Percentiles rank a stretch among this genome's conserved stretches.
Evolutionary conservation across 2,329 filamentous ascomycete genomes (phyloP).

Genomic region (Orbilia oligospora): DNA sequence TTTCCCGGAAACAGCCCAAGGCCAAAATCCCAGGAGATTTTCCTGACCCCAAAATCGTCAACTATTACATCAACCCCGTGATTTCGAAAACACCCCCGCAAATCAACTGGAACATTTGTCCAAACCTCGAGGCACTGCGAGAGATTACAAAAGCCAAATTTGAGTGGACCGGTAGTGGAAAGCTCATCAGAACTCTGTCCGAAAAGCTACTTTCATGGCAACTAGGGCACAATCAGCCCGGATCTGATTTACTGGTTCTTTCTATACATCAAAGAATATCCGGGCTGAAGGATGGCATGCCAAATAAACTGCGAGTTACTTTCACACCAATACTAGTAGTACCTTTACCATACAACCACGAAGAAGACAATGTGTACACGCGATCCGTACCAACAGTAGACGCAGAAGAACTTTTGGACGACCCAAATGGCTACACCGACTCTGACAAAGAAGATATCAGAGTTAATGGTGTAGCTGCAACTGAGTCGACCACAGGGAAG

Average conservation of each 20-base stretch:
- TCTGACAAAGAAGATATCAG: slow-evolving; percentile 54
- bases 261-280: slow-evolving; percentile 73
- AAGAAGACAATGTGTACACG: slow-evolving; percentile 33
- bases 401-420: slow-evolving; percentile 30
- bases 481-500: slow-evolving; percentile 19
- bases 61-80: slow-evolving; percentile 89
- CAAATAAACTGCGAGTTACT: slow-evolving; percentile 79
- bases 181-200: slow-evolving; percentile 84
- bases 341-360: slow-evolving; percentile 70
- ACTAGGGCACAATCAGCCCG: slow-evolving; percentile 67
- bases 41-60: slow-evolving; percentile 81
- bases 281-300: slow-evolving; percentile 23
- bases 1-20: slow-evolving; percentile 80
- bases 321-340: slow-evolving; percentile 84
- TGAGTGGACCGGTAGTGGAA: slow-evolving; percentile 84
- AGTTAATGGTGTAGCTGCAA: slow-evolving; percentile 36
- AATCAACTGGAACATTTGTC: slow-evolving; percentile 72
- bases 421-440: slow-evolving; percentile 44
- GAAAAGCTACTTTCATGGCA: slow-evolving; percentile 80
- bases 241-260: slow-evolving; percentile 71
- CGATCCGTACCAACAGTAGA: slow-evolving; percentile 1
- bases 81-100: slow-evolving; percentile 72
- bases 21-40: slow-evolving; percentile 84
- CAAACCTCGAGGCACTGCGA: slow-evolving; percentile 78
- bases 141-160: slow-evolving; percentile 84